Base-by-base conservation (phyloP, 805 yeast species). In the Ogataea zsoltii region DNA sequence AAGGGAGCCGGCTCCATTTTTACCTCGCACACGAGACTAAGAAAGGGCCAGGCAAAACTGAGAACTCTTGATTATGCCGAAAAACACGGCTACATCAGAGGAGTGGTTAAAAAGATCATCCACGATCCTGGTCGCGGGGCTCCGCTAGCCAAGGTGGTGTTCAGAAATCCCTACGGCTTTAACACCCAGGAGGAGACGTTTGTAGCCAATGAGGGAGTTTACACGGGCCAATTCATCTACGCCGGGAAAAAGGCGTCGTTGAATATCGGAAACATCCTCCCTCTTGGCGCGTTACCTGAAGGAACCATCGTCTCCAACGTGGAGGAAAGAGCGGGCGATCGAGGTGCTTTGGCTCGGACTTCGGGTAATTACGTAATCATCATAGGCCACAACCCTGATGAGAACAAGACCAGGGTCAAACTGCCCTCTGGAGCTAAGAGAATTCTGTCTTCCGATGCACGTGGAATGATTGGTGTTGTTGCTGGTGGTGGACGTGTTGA, bases 61-160 rank as follows among this genome's bases (percentile, higher is more conserved):
- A 88, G 98, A 85, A 86, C 96, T 71, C 85, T 91, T 74, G 98
- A 92, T 78, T 92, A 82, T 70, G 96, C 98, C 76, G 99, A 92
- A 82, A 92, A 96, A 75, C 96, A 92, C 76, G 98, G 98, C 72
- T 94, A 92, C 90, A 85, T 91, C 69, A 94, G 97, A 78, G 99
- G 99, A 79, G 82, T 92, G 63, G 99, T 92, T 67, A 92, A 90
- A 85, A 91, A 86, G 77, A 91, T 92, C 76, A 80, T 92, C 77
- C 98, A 92, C 80, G 98, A 92, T 72, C 92, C 98, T 70, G 98
- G 98, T 75, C 84, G 98, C 77, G 98, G 98, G 82, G 98, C 98
- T 76, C 98, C 98, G 72, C 85, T 91, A 72, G 97, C 97, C 67
- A 90, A 88, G 80, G 96, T 92, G 75, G 91, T 79, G 61, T 91